A percentile compares a stretch with the other conserved stretches of the same genome.
These are phyloP conservation scores for Metschnikowia matae DNA, from an alignment of 805 yeast species.

Conservation along the genomic window DNA sequence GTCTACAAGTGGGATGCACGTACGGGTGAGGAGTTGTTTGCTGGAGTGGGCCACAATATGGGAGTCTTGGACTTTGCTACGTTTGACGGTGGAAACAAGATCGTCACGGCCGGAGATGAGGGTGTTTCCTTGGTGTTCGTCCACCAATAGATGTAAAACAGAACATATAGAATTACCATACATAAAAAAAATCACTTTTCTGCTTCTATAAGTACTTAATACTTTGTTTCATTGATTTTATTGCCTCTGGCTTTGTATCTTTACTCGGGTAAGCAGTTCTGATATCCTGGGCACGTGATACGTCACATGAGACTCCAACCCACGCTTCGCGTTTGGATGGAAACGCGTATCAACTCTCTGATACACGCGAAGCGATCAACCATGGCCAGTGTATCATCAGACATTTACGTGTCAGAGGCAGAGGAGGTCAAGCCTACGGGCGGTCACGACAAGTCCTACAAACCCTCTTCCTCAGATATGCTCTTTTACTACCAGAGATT, in stretches of 20 bases:
- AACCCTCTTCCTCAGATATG: constrained; percentile 60
- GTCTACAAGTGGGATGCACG: constrained; percentile 87
- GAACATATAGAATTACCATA: not conserved
- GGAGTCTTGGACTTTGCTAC: constrained; percentile 85
- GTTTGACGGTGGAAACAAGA: constrained; percentile 58
- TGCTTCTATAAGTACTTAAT: no score
- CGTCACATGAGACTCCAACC: not conserved
- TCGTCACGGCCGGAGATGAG: constrained; percentile 95
- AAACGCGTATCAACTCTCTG: not conserved
- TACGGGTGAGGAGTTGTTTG: constrained; percentile 72
- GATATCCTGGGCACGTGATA: not conserved
- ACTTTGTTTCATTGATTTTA: no score
- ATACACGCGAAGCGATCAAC: not conserved
- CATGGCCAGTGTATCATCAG: not conserved
- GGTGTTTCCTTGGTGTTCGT: constrained; percentile 78
- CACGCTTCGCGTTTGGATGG: not conserved
- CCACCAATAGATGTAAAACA: constrained; percentile 5
- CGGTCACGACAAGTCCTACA: constrained; percentile 11
- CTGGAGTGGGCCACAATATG: constrained; percentile 88
- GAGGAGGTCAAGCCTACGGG: constrained; percentile 1
- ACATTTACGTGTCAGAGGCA: constrained; percentile 2
- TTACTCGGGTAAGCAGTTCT: not conserved
- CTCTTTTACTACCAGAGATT: constrained; percentile 62
- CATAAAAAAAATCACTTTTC: no score
- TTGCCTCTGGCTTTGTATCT: not conserved